Conservation (phyloP, 2,329 filamentous ascomycete genomes). For the Colletotrichum chlorophyti region DNA sequence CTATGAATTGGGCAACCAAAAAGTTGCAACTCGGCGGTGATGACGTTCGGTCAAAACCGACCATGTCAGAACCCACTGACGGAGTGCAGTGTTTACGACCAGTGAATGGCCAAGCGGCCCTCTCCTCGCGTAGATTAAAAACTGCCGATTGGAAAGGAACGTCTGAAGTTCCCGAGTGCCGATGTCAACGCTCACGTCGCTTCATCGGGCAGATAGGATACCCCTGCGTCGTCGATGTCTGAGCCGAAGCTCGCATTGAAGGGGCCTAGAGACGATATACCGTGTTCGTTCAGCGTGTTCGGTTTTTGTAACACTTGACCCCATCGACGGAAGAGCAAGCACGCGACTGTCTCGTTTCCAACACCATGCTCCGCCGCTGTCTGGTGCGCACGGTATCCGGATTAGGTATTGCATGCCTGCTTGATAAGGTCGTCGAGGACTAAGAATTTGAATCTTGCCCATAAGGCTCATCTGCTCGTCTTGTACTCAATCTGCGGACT, state of each 20-base stretch:
- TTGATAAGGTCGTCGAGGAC: too few species aligned
- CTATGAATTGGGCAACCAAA: background rate
- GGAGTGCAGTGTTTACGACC: background rate
- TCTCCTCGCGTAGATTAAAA: too few species aligned
- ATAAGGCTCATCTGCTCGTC: too few species aligned
- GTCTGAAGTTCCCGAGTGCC: background rate
- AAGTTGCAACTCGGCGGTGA: background rate
- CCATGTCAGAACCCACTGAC: slow-evolving; percentile 6
- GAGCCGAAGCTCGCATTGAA: slow-evolving; percentile 5
- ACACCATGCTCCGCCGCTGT: too few species aligned
- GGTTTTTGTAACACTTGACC: too few species aligned
- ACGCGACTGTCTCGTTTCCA: too few species aligned
- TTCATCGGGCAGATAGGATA: background rate
- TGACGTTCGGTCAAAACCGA: slow-evolving; percentile 13
- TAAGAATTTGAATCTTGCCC: too few species aligned
- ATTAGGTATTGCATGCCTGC: too few species aligned
- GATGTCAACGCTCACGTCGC: slow-evolving; percentile 12
- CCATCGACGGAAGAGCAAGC: too few species aligned
- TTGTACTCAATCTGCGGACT: too few species aligned
- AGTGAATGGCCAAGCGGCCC: slow-evolving; percentile 4
- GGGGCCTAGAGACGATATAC: background rate
- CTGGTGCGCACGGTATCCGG: too few species aligned
- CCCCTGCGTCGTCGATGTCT: slow-evolving; percentile 1
- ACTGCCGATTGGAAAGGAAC: background rate
- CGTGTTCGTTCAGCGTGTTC: slow-evolving; percentile 12